Evolutionary conservation across 2,329 filamentous ascomycete species (phyloP), one percentile per base, ranked within the genome.

Genomic region (Dichotomopilus funicola): DNA sequence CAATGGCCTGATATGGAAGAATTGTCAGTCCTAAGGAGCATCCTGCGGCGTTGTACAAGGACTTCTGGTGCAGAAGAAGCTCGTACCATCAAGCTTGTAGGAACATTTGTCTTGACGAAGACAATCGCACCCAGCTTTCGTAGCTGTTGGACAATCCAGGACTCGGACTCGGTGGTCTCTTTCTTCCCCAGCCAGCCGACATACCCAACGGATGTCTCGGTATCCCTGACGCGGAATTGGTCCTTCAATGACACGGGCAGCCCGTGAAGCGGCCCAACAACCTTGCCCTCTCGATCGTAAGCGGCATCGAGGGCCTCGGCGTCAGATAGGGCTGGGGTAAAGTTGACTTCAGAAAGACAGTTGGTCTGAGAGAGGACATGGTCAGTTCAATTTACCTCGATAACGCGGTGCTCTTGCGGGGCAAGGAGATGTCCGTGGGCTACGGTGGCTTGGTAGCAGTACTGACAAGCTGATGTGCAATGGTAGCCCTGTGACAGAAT

Each of bases 401-500:
- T 27, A 27, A 27, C 19, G 19, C 19, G 19, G 19, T 27, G 3
- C 19, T 27, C 19, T 27, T 27, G 19, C 19, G 19, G 19, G 19
- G 19, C 19, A 27, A 27, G 19, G 19, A 27, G 19, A 27, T 27
- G 19, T 27, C 19, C 19, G 19, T 27, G 19, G 19, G 19, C 19
- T 27, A 27, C 2, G 19, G n/a, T 41, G 38, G 12, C 9, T 8
- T 41, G 19, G 11, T 8, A 5, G 31, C 10, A 37, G 8, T 35
- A 62, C 65, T 47, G 61, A 80, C 78, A n/a, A 82, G 68, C 61
- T 85, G 82, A 54, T 85, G 82, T 1, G 82, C 81, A 3, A 78
- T 71, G 2, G 73, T 71, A 0, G 76, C 76, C 9, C 76, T 67
- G 66, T 81, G 81, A 66, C 76, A 79, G 62, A 80, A 86, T 0